A percentile compares a stretch with the other conserved stretches of the same genome.
These are phyloP conservation scores for Suhomyces taliae DNA, from an alignment of 1,139 yeast genomes.

Conservation along the genomic window DNA sequence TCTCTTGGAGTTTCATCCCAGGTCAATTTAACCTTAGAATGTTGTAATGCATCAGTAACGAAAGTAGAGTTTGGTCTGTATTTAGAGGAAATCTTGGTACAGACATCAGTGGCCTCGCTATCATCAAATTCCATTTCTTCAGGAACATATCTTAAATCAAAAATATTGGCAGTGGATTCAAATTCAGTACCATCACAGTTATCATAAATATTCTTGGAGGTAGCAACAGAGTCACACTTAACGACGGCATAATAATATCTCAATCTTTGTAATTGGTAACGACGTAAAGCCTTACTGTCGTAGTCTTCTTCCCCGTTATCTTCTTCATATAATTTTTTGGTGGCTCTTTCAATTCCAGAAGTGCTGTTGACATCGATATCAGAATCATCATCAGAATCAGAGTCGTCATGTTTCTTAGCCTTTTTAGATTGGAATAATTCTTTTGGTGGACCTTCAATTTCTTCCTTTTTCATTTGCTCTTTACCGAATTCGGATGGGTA, in stretches of 20 bases:
- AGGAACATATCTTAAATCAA: constrained; percentile 90
- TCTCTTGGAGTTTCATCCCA: constrained; percentile 99
- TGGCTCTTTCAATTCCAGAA: constrained; percentile 51
- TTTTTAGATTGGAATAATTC: constrained; percentile 63
- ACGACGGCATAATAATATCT: constrained; percentile 95
- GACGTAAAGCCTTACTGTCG: constrained; percentile 62
- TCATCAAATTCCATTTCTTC: constrained; percentile 86
- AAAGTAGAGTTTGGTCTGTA: constrained; percentile 79
- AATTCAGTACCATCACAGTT: constrained; percentile 94
- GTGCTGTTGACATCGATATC: constrained; percentile 47
- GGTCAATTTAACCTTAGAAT: constrained; percentile 87
- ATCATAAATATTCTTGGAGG: constrained; percentile 76
- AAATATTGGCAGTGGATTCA: constrained; percentile 92
- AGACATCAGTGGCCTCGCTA: constrained; percentile 66
- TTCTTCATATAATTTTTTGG: constrained; percentile 67
- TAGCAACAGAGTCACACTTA: constrained; percentile 68
- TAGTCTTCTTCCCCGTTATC: constrained; percentile 66
- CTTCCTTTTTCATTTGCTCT: constrained; percentile 88
- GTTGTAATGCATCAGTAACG: constrained; percentile 91
- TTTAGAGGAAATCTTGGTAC: constrained; percentile 68
- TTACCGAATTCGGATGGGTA: constrained; percentile 94
- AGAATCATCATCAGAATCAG: constrained; percentile 43
- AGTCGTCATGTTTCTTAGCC: constrained; percentile 29
- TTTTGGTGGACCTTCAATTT: constrained; percentile 87
- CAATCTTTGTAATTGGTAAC: constrained; percentile 82